Evolutionary conservation across 2,329 filamentous ascomycete genomes (phyloP).

Genomic region (Fusarium phyllophilum): DNA sequence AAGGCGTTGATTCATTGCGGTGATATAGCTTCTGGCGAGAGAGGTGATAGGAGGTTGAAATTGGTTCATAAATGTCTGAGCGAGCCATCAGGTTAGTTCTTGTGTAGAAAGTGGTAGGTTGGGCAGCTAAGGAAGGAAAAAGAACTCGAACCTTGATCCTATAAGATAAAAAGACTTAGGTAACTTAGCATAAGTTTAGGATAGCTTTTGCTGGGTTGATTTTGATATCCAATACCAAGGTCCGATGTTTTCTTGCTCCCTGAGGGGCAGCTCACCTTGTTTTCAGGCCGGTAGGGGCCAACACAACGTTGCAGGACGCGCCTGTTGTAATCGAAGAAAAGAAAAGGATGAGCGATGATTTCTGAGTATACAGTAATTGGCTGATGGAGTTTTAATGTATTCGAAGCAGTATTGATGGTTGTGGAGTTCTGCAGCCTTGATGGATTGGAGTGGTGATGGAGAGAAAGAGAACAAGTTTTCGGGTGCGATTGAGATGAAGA

Average conservation of each 20-base stretch:
- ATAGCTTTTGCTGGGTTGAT: no score
- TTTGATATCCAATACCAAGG: no score
- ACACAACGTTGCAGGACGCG: background rate
- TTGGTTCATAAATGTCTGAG: background rate
- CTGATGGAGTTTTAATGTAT: background rate
- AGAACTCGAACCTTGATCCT: no score
- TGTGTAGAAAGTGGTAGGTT: background rate
- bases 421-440: background rate
- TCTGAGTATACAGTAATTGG: background rate
- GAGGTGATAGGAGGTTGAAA: background rate
- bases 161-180: no score
- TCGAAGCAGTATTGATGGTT: background rate
- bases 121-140: background rate
- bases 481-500: background rate
- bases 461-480: background rate
- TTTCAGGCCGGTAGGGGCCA: background rate
- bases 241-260: no score
- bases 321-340: background rate
- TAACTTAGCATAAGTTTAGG: no score
- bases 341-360: background rate
- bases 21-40: background rate
- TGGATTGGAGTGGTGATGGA: background rate
- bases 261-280: background rate
- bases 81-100: background rate
- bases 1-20: background rate